Evolutionary conservation across 2,329 filamentous ascomycete species (phyloP), one percentile per base, ranked within the genome.

Genomic region (Ophiocordyceps australis): DNA sequence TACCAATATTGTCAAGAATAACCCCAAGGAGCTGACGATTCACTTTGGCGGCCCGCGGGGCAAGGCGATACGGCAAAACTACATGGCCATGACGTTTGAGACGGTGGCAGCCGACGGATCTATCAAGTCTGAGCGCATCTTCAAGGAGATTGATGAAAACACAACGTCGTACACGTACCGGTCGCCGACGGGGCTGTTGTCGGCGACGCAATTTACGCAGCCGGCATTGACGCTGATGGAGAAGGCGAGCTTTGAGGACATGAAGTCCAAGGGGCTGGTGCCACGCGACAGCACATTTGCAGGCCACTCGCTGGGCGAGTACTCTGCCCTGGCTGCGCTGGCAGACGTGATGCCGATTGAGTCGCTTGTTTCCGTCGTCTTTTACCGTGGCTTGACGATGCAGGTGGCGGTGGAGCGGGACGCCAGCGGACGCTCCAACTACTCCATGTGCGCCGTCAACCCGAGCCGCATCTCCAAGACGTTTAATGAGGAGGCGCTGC

Each of bases 281-380:
- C 83, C 93, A 41, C 69, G 82, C 31, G 86, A 95, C 59, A 94
- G 82, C 66, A 93, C 79, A 38, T 98, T 98, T 49, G 89, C 89
- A 10, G 89, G 89, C 37, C 89, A 98, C 62, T 98, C 91, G 1
- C 72, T 98, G 14, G 89, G 89, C 54, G 89, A 98, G 59, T 98
- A 98, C 62, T 94, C 85, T 34, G 89, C 89, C 8, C 73, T 98
- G 35, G 89, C 89, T 34, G 89, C 89, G 9, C 66, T 98, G 32
- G 89, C 91, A 9, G 86, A 98, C 45, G 89, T 98, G 47, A 93
- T 98, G 81, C 89, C 91, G n/a, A 98, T 98, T 43, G 89, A 98
- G 62, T 89, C 78, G 39, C 64, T 98, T 50, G 89, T 98, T 3
- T 95, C 89, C 0, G 89, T 98, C 24, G 91, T 98, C 28, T 98